Evolutionary conservation across 1,284 basidiomycete genomes (phyloP).

Genomic region (Mixia osmundae): DNA sequence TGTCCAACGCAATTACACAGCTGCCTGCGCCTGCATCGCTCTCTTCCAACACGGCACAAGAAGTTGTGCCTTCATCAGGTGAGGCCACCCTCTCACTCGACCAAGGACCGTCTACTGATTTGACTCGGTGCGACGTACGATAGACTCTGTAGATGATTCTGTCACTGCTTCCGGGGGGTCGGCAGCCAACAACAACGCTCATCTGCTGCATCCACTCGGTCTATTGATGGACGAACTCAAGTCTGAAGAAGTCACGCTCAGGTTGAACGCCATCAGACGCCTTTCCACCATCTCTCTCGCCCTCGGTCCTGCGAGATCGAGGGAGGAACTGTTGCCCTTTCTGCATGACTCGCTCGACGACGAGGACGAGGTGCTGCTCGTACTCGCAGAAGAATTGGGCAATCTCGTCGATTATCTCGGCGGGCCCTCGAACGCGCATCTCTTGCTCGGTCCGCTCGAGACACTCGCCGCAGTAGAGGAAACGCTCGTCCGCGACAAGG

Average conservation of each 20-base stretch:
- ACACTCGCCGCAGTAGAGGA: constrained; percentile 93
- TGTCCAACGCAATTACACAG: too few species aligned
- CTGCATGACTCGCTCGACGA: constrained; percentile 95
- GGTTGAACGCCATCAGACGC: constrained; percentile 91
- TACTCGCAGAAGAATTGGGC: constrained; percentile 86
- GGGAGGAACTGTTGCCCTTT: constrained; percentile 91
- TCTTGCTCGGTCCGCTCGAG: constrained; percentile 77
- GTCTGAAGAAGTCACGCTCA: constrained; percentile 78
- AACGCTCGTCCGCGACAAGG: constrained; percentile 95
- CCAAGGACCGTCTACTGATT: too few species aligned
- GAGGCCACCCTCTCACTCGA: too few species aligned
- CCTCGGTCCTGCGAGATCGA: constrained; percentile 78
- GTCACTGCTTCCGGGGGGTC: too few species aligned
- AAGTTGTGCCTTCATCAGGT: too few species aligned
- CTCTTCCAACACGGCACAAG: too few species aligned
- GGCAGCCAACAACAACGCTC: too few species aligned
- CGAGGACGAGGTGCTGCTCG: constrained; percentile 93
- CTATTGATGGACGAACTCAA: constrained; percentile 84
- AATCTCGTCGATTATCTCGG: constrained; percentile 78
- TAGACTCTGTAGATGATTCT: too few species aligned
- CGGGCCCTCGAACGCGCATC: constrained; percentile 65
- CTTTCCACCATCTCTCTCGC: constrained; percentile 96
- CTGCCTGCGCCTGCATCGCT: too few species aligned
- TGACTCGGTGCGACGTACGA: too few species aligned
- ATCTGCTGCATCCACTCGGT: constrained; percentile 20